Base-by-base conservation (phyloP, 768 basidiomycete species). In the Xanthoconium stramineum region DNA sequence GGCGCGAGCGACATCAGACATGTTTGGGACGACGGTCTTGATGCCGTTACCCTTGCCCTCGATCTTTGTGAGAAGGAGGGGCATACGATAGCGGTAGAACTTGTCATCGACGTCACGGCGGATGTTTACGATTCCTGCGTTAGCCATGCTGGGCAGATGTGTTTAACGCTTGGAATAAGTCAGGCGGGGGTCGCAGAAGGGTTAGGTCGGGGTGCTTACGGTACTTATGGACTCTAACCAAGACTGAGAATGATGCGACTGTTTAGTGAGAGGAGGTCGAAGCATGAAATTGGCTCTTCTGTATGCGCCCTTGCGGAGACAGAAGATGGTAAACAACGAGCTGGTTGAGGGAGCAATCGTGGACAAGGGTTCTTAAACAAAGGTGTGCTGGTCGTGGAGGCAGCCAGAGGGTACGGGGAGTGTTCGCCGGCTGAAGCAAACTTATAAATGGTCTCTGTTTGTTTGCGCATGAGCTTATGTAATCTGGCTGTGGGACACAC, bases 1-100 rank as follows among this genome's bases (percentile, higher is more conserved):
- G 44, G 97, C 94, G 61, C 93, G 88, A 47, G 96, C 93, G 62
- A 99, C 89, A 73, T 98, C 97, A 57, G 92, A 84, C 94, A 99
- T 98, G 76, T 99, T 99, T 19, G 95, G 95, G 52, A 98, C 77
- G 69, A 99, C 95, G 45, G 97, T 99, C 79, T 99, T 99, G 77
- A 99, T 98, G 66, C 97, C 97, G 72, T 99, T 99, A 58, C 97
- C 97, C 74, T 94, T 95, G 66, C 97, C 97, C 77, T 99, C 97
- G 36, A 98, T 94, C 79, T 98, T 98, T 60, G 90, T 96, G 61
- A 84, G 81, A 59, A 99, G 83, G 56, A 94, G 71, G 53, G 97
- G 97, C 97, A 99, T 99, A 61, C 93, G 90, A 82, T 94, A 94
- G 64, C 92, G 92, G 73, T 95, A 95, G 72, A 94, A 95, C 75